Conservation (phyloP, 371 early-diverging fungal species). For the Mucor lusitanicus region DNA sequence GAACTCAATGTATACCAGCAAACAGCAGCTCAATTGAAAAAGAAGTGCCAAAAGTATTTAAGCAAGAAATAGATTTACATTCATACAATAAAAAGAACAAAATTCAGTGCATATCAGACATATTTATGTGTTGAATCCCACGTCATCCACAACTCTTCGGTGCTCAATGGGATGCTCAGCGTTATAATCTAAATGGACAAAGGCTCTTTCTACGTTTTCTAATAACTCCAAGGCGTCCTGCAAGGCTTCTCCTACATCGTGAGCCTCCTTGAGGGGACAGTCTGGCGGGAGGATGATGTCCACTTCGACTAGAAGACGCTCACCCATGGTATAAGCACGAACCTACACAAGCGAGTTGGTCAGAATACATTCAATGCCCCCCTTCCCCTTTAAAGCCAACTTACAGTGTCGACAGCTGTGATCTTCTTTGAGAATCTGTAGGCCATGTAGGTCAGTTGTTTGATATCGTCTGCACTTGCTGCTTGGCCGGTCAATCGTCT, state of each 20-base stretch:
- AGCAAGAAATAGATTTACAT: conserved; percentile 2
- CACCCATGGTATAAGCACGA: conserved; percentile 59
- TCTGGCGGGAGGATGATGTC: conserved; percentile 81
- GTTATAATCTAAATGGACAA: conserved; percentile 82
- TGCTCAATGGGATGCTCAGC: conserved; percentile 67
- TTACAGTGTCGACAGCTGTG: conserved; percentile 61
- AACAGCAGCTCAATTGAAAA: conserved; percentile 76
- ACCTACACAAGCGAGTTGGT: background rate
- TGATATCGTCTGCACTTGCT: conserved; percentile 55
- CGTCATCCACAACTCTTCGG: conserved; percentile 31
- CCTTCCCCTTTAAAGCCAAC: background rate
- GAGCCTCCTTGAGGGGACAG: conserved; percentile 68
- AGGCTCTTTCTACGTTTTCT: conserved; percentile 77
- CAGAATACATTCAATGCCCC: background rate
- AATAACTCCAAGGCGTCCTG: conserved; percentile 73
- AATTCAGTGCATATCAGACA: background rate
- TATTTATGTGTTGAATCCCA: conserved; percentile 18
- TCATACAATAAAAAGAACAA: background rate
- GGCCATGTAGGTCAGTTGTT: conserved; percentile 66
- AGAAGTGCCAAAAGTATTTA: conserved; percentile 50
- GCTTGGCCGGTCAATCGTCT: conserved; percentile 59
- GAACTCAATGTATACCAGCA: conserved; percentile 83
- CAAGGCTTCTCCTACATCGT: conserved; percentile 81
- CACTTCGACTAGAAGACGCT: conserved; percentile 70
- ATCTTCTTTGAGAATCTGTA: conserved; percentile 59